Percentiles rank a stretch among this genome's conserved stretches.
These are phyloP conservation scores for Musa itinerans DNA, from an alignment of 176 grass and related monocot species.

Conservation along the genomic window DNA sequence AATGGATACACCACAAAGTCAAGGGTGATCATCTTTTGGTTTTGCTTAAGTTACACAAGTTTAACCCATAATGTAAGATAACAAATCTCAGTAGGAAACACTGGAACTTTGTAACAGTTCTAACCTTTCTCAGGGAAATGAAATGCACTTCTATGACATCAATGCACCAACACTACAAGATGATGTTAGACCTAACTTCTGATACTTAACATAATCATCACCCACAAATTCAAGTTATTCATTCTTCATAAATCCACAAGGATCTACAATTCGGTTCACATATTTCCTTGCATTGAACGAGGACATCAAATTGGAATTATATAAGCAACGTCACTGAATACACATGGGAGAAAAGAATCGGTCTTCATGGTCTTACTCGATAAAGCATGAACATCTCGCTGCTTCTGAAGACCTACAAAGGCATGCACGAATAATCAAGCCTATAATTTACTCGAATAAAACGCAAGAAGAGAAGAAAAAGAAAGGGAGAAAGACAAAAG, in stretches of 20 bases:
- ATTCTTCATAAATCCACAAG: too few species aligned
- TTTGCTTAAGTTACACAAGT: too few species aligned
- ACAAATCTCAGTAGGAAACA: neutral
- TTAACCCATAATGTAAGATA: too few species aligned
- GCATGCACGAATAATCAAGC: neutral
- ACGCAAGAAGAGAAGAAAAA: neutral
- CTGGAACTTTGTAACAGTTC: neutral
- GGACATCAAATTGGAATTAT: neutral
- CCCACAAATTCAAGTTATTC: neutral
- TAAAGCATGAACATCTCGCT: slow-evolving; percentile 41
- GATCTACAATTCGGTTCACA: too few species aligned
- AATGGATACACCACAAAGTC: too few species aligned
- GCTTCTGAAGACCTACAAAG: slow-evolving; percentile 75
- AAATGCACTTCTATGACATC: too few species aligned
- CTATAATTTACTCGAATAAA: neutral
- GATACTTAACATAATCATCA: neutral
- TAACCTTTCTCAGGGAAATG: neutral
- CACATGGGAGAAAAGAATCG: neutral
- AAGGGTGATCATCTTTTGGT: too few species aligned
- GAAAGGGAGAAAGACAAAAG: neutral
- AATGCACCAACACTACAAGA: neutral
- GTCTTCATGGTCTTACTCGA: slow-evolving; percentile 40
- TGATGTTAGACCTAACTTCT: neutral
- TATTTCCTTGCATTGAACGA: too few species aligned
- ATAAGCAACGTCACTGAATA: too few species aligned